Evolutionary conservation across 106 monocot genomes (phyloP).

Genomic region (Alisma plantagoaquatica): DNA sequence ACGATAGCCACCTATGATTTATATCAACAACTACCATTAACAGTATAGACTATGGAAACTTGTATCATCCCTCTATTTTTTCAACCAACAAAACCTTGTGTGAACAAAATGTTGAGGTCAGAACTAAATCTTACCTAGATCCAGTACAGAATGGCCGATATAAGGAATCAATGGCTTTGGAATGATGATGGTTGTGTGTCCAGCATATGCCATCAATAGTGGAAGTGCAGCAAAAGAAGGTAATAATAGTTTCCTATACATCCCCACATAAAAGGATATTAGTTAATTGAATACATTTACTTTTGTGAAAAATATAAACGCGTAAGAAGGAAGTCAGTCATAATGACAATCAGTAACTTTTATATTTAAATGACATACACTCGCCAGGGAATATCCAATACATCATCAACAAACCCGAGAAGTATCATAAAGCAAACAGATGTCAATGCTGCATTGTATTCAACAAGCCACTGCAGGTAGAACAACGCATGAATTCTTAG

Average conservation of each 20-base stretch:
- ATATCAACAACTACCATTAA: too few species aligned
- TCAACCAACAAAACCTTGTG: too few species aligned
- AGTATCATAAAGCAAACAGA: constrained; percentile 96
- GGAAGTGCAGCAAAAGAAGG: constrained; percentile 97
- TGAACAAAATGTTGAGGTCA: too few species aligned
- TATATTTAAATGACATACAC: too few species aligned
- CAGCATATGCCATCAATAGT: constrained; percentile 97
- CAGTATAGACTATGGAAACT: too few species aligned
- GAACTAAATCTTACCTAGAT: constrained; percentile 74
- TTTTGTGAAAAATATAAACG: too few species aligned
- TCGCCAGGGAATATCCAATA: constrained; percentile 96
- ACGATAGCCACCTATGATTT: too few species aligned
- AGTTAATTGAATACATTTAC: too few species aligned
- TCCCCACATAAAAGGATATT: constrained; percentile 1
- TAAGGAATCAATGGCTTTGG: constrained; percentile 81
- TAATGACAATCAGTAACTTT: too few species aligned
- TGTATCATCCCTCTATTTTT: too few species aligned
- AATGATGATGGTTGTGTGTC: constrained; percentile 86
- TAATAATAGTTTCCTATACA: constrained; percentile 70
- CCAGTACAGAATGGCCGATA: constrained; percentile 53
- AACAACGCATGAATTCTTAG: too few species aligned
- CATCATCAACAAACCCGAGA: constrained; percentile 99
- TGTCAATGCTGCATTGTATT: constrained; percentile 91
- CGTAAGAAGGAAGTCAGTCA: too few species aligned
- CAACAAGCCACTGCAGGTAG: constrained; percentile 98